Conservation (phyloP, 176 grass and related monocot species). For the Typha latifolia region DNA sequence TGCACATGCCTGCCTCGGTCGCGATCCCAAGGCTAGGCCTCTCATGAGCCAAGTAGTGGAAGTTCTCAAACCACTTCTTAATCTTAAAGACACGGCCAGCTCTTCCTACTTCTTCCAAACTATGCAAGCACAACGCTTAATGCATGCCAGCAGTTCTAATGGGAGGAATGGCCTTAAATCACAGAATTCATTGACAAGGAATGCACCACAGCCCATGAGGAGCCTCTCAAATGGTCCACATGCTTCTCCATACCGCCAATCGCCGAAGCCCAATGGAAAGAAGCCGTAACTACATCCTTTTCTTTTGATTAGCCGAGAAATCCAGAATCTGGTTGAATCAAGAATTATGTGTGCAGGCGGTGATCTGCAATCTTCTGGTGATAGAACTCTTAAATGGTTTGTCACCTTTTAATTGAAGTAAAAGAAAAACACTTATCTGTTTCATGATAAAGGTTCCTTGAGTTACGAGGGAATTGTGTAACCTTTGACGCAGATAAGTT, state of each 20-base stretch:
- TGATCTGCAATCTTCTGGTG: neutral
- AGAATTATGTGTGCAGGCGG: neutral
- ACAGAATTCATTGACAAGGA: conserved; percentile 43
- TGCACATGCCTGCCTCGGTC: conserved; percentile 54
- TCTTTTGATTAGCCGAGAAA: neutral
- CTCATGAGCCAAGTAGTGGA: conserved; percentile 95
- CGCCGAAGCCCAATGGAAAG: conserved; percentile 53
- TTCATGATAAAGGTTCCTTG: no score
- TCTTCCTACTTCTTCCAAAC: conserved; percentile 81
- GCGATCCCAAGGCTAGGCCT: conserved; percentile 60
- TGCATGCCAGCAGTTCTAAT: conserved; percentile 40
- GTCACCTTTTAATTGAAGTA: no score
- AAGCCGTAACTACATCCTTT: neutral
- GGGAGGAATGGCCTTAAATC: conserved; percentile 45
- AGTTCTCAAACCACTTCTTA: conserved; percentile 72
- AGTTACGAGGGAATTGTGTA: no score
- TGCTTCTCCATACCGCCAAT: conserved; percentile 70
- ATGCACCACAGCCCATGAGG: conserved; percentile 65
- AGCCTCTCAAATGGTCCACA: conserved; percentile 76
- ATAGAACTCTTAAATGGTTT: no score
- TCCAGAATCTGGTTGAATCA: conserved; percentile 12
- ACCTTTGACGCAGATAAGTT: no score
- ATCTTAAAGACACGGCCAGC: conserved; percentile 87
- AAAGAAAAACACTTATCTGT: no score
- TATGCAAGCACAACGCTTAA: conserved; percentile 61